Percentiles rank a stretch among this genome's conserved stretches.
Evolutionary conservation across 345 rosid genomes (phyloP).

Genomic region (Lepidium sativum): DNA sequence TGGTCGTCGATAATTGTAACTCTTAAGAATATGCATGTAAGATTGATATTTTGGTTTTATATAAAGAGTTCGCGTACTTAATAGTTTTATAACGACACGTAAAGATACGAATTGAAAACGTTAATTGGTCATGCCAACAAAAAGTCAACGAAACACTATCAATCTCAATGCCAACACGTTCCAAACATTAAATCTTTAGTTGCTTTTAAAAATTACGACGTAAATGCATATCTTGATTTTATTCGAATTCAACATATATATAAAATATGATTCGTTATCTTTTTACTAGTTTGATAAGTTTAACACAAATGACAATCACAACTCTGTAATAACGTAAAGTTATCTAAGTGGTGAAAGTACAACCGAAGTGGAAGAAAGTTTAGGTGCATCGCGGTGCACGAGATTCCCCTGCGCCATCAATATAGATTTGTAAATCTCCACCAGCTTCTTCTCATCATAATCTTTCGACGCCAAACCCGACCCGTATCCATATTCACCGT

Average conservation of each 20-base stretch:
- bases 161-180: slow-evolving; percentile 9
- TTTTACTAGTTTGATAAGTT: not conserved
- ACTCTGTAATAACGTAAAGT: too few relatives aligned
- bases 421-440: slow-evolving; percentile 61
- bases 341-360: not conserved
- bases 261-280: not conserved
- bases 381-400: slow-evolving; percentile 32
- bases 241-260: not conserved
- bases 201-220: not conserved
- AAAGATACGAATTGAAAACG: slow-evolving; percentile 9
- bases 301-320: too few relatives aligned
- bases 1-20: too few relatives aligned
- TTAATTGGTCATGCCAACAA: not conserved
- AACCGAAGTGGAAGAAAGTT: slow-evolving; percentile 13
- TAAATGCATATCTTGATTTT: slow-evolving; percentile 9
- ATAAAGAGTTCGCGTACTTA: too few relatives aligned
- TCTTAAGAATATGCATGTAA: too few relatives aligned
- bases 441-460: slow-evolving; percentile 47
- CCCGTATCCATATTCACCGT: slow-evolving; percentile 25
- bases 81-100: too few relatives aligned
- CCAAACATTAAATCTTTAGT: not conserved
- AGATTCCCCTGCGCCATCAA: slow-evolving; percentile 40
- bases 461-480: slow-evolving; percentile 23
- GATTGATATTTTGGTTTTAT: too few relatives aligned
- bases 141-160: slow-evolving; percentile 2